Evolutionary conservation across 2,329 filamentous ascomycete species (phyloP).

Genomic region (Fusarium sp.): DNA sequence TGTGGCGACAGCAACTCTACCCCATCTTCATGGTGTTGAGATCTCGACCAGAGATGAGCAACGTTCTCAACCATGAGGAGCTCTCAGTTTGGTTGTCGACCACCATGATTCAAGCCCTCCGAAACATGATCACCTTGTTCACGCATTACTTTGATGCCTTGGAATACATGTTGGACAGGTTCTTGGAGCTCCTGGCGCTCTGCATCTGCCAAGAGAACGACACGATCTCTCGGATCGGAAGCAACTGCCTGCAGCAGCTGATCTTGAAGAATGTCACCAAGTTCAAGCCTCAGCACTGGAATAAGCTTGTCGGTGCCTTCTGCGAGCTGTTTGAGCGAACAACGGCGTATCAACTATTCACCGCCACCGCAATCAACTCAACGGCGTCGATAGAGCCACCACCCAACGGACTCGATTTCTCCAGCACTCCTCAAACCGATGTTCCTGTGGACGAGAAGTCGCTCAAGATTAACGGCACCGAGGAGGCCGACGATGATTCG

Average conservation of each 20-base stretch:
- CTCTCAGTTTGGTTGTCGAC: slow-evolving; percentile 98
- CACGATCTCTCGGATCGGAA: slow-evolving; percentile 96
- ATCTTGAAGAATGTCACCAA: slow-evolving; percentile 97
- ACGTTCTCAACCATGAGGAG: slow-evolving; percentile 95
- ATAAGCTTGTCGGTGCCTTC: slow-evolving; percentile 93
- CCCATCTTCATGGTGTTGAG: slow-evolving; percentile 99
- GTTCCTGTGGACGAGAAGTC: slow-evolving; percentile 64
- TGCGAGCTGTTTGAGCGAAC: slow-evolving; percentile 95
- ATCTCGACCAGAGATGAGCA: slow-evolving; percentile 95
- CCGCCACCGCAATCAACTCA: slow-evolving; percentile 73
- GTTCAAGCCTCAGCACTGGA: slow-evolving; percentile 89
- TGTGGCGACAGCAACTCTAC: slow-evolving; percentile 96
- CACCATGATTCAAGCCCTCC: slow-evolving; percentile 97
- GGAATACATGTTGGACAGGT: slow-evolving; percentile 98
- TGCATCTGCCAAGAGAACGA: slow-evolving; percentile 99
- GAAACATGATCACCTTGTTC: slow-evolving; percentile 98
- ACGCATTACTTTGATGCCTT: slow-evolving; percentile 98
- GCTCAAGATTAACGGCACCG: slow-evolving; percentile 70
- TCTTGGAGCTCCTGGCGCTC: slow-evolving; percentile 90
- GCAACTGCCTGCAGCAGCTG: slow-evolving; percentile 96
- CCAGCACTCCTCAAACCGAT: slow-evolving; percentile 56
- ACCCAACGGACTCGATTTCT: slow-evolving; percentile 65
- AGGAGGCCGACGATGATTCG: slow-evolving; percentile 56
- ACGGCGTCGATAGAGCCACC: slow-evolving; percentile 64
- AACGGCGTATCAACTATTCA: slow-evolving; percentile 95